Evolutionary conservation across 2,329 filamentous ascomycete species (phyloP), one percentile per base, ranked within the genome.

Genomic region (Leptographium procerum): DNA sequence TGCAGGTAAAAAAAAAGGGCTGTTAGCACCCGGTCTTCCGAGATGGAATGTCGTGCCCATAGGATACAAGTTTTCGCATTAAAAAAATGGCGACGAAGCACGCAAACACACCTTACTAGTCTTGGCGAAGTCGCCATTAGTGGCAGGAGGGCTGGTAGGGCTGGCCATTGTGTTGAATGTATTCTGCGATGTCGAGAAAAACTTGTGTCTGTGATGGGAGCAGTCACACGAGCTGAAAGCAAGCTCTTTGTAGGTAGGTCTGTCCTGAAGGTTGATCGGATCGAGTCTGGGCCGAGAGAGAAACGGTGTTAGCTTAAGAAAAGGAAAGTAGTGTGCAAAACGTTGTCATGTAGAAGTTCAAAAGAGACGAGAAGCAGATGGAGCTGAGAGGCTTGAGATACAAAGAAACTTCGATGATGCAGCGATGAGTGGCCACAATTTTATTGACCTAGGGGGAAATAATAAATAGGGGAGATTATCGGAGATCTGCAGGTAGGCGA

Each of bases 31-130:
- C 16, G 16, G 16, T 43, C 8, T 43, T 43, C 40, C 3, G n/a
- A 9, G 16, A n/a, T 9, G 16, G 1, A 9, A n/a, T 19, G 16
- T n/a, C 40, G 40, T n/a, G 40, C 16, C 16, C 9, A 14, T 19
- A 19, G 6, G 16, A n/a, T 5, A 34, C 28, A 29, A 28, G 53
- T 13, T 16, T 16, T 26, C 16, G 24, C 24, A 50, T 16, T 19
- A 3, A 14, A 24, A 55, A 26, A 11, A n/a, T 34, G 9, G 53
- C 53, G 22, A 16, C 14, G 22, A 54, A 40, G 6, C n/a, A n/a
- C 3, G 24, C 33, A 50, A 56, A 51, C 47, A n/a, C n/a, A 56
- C 55, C 55, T 56, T 40, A 56, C 55, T 50, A 22, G n/a, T 48
- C 40, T 55, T 55, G 34, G 28, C 14, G 16, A 24, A 24, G 33